These are phyloP conservation scores for Neofusicoccum cordaticola DNA, from an alignment of 2,329 filamentous ascomycete species.

Conservation along the genomic window DNA sequence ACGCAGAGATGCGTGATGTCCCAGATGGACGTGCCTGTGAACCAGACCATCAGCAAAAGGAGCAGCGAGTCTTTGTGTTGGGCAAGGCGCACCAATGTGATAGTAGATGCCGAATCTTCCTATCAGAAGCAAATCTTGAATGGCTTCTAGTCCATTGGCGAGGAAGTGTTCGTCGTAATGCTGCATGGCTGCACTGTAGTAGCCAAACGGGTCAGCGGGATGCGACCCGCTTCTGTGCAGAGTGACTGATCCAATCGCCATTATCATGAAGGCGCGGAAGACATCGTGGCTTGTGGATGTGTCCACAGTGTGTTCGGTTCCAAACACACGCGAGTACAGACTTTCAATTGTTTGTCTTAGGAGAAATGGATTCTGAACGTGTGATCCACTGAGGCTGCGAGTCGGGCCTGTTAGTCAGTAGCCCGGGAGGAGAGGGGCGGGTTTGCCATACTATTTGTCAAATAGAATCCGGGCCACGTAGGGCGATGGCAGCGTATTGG, in stretches of 20 bases:
- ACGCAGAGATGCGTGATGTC: constrained; percentile 42
- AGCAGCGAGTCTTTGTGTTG: no score
- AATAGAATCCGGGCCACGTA: neutral
- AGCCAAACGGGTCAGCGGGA: constrained; percentile 40
- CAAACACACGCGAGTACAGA: neutral
- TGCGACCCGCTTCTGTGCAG: constrained; percentile 32
- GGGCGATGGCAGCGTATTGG: neutral
- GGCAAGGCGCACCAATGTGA: constrained; percentile 37
- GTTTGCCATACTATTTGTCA: neutral
- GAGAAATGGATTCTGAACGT: neutral
- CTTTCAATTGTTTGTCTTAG: neutral
- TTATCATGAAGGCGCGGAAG: constrained; percentile 39
- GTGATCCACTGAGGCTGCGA: neutral
- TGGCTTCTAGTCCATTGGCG: constrained; percentile 32
- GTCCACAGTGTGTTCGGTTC: neutral
- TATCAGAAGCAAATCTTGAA: constrained; percentile 43
- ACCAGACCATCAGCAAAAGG: no score
- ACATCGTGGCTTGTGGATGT: constrained; percentile 28
- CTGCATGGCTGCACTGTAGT: constrained; percentile 38
- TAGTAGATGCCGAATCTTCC: constrained; percentile 45
- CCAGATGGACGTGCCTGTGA: constrained; percentile 25
- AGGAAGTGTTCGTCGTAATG: constrained; percentile 32
- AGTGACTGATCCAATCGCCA: constrained; percentile 38
- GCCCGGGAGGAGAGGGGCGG: neutral
- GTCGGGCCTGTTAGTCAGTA: neutral